phyloP scores from a whole-genome alignment of 2,329 filamentous ascomycete species.

The Alternaria sp. region DNA sequence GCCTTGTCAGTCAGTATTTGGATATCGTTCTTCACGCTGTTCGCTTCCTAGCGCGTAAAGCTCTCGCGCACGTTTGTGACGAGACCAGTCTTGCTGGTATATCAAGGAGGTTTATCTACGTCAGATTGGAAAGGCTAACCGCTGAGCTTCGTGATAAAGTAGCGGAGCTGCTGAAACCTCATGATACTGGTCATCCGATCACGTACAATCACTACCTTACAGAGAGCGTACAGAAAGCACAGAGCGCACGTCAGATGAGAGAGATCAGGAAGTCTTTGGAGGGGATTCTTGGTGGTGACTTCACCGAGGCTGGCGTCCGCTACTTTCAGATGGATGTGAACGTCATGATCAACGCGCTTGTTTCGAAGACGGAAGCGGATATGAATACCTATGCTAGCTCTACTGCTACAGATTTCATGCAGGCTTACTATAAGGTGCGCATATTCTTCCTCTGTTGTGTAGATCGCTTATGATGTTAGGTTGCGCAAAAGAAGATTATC shows the following conservation, averaged over 20 bases:
- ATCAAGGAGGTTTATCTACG: conserved; percentile 7
- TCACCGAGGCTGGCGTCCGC: neutral
- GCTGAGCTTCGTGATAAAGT: conserved; percentile 18
- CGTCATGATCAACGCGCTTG: conserved; percentile 19
- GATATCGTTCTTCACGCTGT: conserved; percentile 16
- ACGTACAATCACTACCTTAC: conserved; percentile 53
- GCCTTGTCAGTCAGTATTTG: conserved; percentile 3
- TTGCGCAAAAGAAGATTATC: conserved; percentile 52
- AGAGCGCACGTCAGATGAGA: conserved; percentile 18
- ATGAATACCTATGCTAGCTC: conserved; percentile 43
- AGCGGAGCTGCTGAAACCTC: conserved; percentile 22
- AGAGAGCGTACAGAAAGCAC: conserved; percentile 45
- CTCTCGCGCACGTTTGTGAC: conserved; percentile 16
- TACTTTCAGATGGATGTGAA: conserved; percentile 13
- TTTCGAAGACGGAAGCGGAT: conserved; percentile 29
- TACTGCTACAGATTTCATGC: conserved; percentile 40
- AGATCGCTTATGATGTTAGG: conserved; percentile 32
- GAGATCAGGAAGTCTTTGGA: conserved; percentile 26
- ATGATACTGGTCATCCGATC: conserved; percentile 32
- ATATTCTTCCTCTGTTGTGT: neutral
- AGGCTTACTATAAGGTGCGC: conserved; percentile 40
- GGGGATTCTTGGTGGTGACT: conserved; percentile 14
- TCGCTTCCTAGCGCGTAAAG: neutral
- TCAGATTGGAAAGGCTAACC: conserved; percentile 10
- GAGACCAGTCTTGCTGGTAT: conserved; percentile 7